Evolutionary conservation across 228 moss, liverwort and hornwort species (phyloP).

Genomic region (Sphagnum magellanicum): DNA sequence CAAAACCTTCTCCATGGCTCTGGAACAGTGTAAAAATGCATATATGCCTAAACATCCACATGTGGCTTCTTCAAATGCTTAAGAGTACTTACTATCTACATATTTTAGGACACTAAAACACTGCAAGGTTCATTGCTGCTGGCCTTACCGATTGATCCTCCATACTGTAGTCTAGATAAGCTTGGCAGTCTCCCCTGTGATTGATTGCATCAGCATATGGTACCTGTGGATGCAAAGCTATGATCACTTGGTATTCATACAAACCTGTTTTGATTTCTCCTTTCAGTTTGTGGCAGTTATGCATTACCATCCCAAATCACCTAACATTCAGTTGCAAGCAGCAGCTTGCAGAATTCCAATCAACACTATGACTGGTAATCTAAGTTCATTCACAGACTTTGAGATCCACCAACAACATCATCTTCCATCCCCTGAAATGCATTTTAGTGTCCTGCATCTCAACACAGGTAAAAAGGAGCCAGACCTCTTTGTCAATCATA

Average conservation of each 20-base stretch:
- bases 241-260: not conserved
- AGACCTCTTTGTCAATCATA: no score
- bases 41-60: not conserved
- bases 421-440: no score
- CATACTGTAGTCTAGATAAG: constrained; percentile 80
- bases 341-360: not conserved
- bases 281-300: not conserved
- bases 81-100: no score
- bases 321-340: not conserved
- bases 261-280: not conserved
- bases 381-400: not conserved
- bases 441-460: no score
- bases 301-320: not conserved
- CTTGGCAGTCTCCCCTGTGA: constrained; percentile 58
- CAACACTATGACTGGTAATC: not conserved
- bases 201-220: constrained; percentile 85
- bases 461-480: no score
- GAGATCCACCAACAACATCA: not conserved
- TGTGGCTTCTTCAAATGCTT: not conserved
- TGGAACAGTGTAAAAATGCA: not conserved
- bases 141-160: constrained; percentile 67
- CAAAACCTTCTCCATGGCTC: not conserved
- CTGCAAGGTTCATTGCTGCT: no score
- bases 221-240: constrained; percentile 32
- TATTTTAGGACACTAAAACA: no score